These are phyloP conservation scores for Brettanomyces anomalus DNA, from an alignment of 805 yeast genomes.

Conservation along the genomic window DNA sequence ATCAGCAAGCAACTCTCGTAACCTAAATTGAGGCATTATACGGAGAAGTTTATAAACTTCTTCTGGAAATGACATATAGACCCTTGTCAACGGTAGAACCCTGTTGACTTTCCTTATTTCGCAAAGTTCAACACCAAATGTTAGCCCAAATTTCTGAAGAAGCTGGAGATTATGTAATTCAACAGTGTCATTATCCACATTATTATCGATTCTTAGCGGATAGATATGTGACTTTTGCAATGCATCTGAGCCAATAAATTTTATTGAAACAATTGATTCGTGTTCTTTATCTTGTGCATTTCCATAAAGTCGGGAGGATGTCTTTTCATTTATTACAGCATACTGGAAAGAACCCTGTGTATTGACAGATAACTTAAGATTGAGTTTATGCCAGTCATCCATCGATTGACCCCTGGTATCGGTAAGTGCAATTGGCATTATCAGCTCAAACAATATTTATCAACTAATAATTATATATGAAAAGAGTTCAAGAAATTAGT, in stretches of 20 bases:
- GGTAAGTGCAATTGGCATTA: no score
- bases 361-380: conserved; percentile 13
- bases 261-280: conserved; percentile 12
- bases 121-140: conserved; percentile 35
- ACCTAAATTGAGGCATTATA: conserved; percentile 24
- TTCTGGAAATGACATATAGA: conserved; percentile 35
- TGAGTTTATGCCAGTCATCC: conserved; percentile 3
- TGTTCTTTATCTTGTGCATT: conserved; percentile 4
- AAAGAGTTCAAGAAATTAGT: no score
- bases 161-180: conserved; percentile 31
- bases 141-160: conserved; percentile 26
- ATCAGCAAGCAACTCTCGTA: conserved; percentile 26
- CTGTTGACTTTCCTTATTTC: conserved; percentile 27
- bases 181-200: conserved; percentile 23
- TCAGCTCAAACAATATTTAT: no score
- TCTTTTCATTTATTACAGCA: conserved; percentile 10
- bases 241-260: conserved; percentile 17
- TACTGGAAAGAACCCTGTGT: conserved; percentile 12
- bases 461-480: no score
- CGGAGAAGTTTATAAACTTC: conserved; percentile 37
- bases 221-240: conserved; percentile 25
- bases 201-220: conserved; percentile 23
- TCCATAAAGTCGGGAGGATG: conserved; percentile 8
- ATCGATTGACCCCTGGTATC: no score
- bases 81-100: conserved; percentile 24